Percentiles rank a stretch among this genome's conserved stretches.
phyloP scores from a whole-genome alignment of 164 flowering plant species.

The Vitis riparia region DNA sequence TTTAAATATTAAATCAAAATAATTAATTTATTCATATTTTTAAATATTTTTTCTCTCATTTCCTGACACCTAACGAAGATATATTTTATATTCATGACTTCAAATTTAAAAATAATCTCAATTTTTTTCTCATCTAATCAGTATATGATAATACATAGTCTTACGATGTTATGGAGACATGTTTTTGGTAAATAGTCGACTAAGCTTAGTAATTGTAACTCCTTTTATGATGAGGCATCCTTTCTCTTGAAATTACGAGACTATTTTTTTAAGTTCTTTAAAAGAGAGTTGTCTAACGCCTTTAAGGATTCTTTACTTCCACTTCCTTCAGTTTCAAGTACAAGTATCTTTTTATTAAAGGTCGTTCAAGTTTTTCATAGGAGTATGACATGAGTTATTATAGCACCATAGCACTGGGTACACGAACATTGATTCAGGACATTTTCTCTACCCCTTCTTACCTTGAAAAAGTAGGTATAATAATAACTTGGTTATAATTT shows the following conservation, averaged over 20 bases:
- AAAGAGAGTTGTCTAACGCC: neutral
- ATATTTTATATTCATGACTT: too few relatives aligned
- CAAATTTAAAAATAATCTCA: too few relatives aligned
- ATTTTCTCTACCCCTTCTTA: too few relatives aligned
- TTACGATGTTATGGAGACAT: too few relatives aligned
- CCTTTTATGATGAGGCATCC: neutral
- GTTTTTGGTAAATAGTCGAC: neutral
- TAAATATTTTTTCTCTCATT: too few relatives aligned
- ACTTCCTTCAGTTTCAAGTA: neutral
- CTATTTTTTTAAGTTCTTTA: neutral
- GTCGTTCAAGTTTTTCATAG: neutral
- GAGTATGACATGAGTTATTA: fast-evolving
- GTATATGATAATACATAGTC: too few relatives aligned
- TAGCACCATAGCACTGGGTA: fast-evolving
- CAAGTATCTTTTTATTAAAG: neutral
- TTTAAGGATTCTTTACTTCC: neutral
- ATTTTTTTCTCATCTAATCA: too few relatives aligned
- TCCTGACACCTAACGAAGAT: fast-evolving
- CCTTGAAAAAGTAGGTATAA: too few relatives aligned
- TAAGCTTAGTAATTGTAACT: neutral
- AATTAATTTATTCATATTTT: too few relatives aligned
- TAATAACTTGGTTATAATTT: too few relatives aligned
- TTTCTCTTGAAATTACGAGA: fast-evolving
- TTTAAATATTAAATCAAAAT: too few relatives aligned
- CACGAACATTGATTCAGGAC: fast-evolving